phyloP scores from a whole-genome alignment of 2,329 filamentous ascomycete genomes.

The Calycina marina region DNA sequence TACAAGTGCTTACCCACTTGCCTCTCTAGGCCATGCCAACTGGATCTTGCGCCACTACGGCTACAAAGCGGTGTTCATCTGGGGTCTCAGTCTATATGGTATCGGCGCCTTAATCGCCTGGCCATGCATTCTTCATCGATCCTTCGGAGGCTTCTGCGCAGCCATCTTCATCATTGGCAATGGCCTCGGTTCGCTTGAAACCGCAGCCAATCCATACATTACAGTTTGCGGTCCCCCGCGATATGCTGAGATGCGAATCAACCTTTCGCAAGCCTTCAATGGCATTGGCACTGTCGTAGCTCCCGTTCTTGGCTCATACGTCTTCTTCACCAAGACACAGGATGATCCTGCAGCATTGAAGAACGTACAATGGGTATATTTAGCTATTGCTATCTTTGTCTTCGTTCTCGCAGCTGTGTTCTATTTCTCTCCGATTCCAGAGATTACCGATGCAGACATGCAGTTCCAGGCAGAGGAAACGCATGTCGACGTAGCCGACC shows the following conservation, averaged over 20 bases:
- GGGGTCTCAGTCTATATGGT: conserved; percentile 58
- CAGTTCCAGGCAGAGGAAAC: conserved; percentile 25
- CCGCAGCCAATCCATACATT: conserved; percentile 61
- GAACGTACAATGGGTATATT: conserved; percentile 39
- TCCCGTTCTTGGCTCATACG: conserved; percentile 36
- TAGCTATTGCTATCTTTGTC: conserved; percentile 43
- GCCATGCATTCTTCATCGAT: conserved; percentile 59
- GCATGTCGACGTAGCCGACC: conserved; percentile 27
- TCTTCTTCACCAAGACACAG: conserved; percentile 42
- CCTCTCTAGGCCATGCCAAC: conserved; percentile 49
- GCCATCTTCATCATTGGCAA: conserved; percentile 62
- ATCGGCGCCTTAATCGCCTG: conserved; percentile 67
- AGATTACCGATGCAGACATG: conserved; percentile 49
- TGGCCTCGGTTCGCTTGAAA: conserved; percentile 62
- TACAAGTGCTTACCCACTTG: conserved; percentile 60
- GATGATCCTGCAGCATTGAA: conserved; percentile 31
- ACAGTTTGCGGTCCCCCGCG: conserved; percentile 57
- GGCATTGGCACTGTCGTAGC: conserved; percentile 50
- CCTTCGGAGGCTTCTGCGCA: conserved; percentile 67
- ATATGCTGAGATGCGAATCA: conserved; percentile 60
- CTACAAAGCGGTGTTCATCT: conserved; percentile 51
- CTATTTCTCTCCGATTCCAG: conserved; percentile 33
- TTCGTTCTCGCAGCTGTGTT: conserved; percentile 41
- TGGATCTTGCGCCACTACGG: conserved; percentile 52
- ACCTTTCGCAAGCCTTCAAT: conserved; percentile 61